Conservation (phyloP, 352 stramenopile species). For the Thalassiosira oceanica region DNA sequence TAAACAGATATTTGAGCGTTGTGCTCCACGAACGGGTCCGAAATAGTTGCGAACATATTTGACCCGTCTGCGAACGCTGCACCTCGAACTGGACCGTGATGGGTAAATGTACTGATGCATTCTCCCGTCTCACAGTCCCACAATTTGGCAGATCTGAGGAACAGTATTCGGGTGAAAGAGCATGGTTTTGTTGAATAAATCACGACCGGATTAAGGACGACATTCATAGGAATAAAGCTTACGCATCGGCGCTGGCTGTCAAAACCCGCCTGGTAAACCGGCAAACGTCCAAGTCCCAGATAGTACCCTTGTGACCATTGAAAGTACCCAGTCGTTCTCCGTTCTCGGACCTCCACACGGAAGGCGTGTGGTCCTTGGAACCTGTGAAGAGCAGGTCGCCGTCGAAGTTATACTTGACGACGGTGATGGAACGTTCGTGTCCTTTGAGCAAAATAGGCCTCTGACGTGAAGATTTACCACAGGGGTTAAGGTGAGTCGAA, state of each 20-base stretch:
- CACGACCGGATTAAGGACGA: no score
- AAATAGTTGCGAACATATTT: conserved; percentile 83
- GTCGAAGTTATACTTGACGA: conserved; percentile 98
- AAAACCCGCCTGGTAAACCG: no score
- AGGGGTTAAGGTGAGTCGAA: no score
- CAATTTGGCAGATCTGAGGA: conserved; percentile 62
- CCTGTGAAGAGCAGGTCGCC: conserved; percentile 97
- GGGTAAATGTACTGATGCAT: conserved; percentile 67
- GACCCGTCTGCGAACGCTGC: conserved; percentile 82
- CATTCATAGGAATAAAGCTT: no score
- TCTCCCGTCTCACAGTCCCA: conserved; percentile 77
- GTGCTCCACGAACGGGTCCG: conserved; percentile 84
- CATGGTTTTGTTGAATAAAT: no score
- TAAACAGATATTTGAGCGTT: conserved; percentile 84
- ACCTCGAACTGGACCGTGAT: conserved; percentile 78
- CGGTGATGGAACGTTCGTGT: conserved; percentile 97
- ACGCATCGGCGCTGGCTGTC: no score
- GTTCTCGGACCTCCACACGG: conserved; percentile 95
- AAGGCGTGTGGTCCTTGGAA: conserved; percentile 93
- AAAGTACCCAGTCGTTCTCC: conserved; percentile 95
- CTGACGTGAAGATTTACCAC: conserved; percentile 42
- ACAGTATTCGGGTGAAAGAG: no score
- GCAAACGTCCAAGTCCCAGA: no score
- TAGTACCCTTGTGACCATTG: conserved; percentile 94
- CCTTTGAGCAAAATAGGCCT: conserved; percentile 98